Percentiles rank a stretch among this genome's conserved stretches.
Conservation (phyloP, 1,284 basidiomycete genomes). For the Sanghuangporus sanghuang region DNA sequence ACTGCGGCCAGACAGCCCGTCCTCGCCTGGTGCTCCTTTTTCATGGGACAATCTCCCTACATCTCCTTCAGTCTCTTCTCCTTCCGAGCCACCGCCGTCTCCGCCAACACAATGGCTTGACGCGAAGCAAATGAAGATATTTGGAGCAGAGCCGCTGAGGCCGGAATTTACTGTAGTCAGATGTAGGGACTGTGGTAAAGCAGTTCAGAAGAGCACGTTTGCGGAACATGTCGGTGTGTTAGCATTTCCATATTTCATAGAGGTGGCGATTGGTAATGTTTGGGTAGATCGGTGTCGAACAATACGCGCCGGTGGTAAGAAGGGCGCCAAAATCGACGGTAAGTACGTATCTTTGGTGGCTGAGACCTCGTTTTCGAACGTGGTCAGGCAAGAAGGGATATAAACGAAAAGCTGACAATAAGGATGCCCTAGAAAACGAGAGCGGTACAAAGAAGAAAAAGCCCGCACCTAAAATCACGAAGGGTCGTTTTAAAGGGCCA, state of each 20-base stretch:
- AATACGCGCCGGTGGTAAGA: slow-evolving; percentile 41
- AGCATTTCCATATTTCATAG: neutral
- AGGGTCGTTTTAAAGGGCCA: slow-evolving; percentile 76
- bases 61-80: slow-evolving; percentile 30
- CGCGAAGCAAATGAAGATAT: slow-evolving; percentile 83
- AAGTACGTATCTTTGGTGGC: neutral
- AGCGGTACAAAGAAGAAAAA: slow-evolving; percentile 53
- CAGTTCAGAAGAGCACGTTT: slow-evolving; percentile 69
- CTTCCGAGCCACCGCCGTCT: slow-evolving; percentile 36
- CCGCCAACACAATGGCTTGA: slow-evolving; percentile 81
- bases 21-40: slow-evolving; percentile 40
- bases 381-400: slow-evolving; percentile 10
- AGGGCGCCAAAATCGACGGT: slow-evolving; percentile 48
- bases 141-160: slow-evolving; percentile 67
- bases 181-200: slow-evolving; percentile 76
- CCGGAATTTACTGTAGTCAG: slow-evolving; percentile 66
- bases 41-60: slow-evolving; percentile 49
- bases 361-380: neutral
- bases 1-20: slow-evolving; percentile 42
- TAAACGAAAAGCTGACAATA: slow-evolving; percentile 27
- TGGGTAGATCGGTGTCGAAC: slow-evolving; percentile 28
- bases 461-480: slow-evolving; percentile 62
- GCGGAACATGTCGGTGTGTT: slow-evolving; percentile 69
- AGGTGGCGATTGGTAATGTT: neutral
- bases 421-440: slow-evolving; percentile 20